Percentiles rank a stretch among this genome's conserved stretches.
Evolutionary conservation across 177 flowering plant genomes (phyloP).

Genomic region (Vitis hybrid): DNA sequence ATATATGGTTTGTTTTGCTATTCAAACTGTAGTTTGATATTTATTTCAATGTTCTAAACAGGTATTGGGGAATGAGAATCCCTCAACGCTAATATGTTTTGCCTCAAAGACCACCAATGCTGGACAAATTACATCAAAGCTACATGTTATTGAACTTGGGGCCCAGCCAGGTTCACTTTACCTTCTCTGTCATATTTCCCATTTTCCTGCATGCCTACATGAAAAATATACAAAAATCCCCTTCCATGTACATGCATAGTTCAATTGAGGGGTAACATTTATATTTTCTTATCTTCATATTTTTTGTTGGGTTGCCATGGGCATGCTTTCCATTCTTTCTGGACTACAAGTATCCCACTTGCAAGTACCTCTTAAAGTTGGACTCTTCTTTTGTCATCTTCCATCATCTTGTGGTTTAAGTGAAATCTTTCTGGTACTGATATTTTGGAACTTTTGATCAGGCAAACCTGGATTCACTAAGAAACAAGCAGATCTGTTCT

Average conservation of each 20-base stretch:
- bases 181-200: too few species aligned
- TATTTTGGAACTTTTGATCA: constrained; percentile 24
- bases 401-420: background rate
- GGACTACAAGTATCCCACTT: too few species aligned
- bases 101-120: constrained; percentile 87
- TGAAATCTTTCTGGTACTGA: background rate
- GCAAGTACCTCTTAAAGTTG: too few species aligned
- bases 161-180: constrained; percentile 82
- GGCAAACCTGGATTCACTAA: constrained; percentile 91
- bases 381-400: background rate
- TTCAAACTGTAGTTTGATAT: background rate
- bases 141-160: constrained; percentile 97
- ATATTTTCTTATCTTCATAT: too few species aligned
- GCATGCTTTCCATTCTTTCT: too few species aligned
- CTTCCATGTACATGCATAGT: too few species aligned
- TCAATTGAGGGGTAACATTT: too few species aligned
- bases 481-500: constrained; percentile 98
- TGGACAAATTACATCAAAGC: constrained; percentile 85
- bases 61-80: constrained; percentile 91
- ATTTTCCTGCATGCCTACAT: too few species aligned
- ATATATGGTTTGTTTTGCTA: background rate
- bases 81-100: constrained; percentile 85
- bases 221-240: too few species aligned
- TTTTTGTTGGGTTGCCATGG: too few species aligned
- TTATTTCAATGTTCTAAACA: constrained; percentile 25